Percentiles rank a stretch among this genome's conserved stretches.
These are phyloP conservation scores for Coffea eugenioides DNA, from an alignment of 257 asterid genomes.

Conservation along the genomic window DNA sequence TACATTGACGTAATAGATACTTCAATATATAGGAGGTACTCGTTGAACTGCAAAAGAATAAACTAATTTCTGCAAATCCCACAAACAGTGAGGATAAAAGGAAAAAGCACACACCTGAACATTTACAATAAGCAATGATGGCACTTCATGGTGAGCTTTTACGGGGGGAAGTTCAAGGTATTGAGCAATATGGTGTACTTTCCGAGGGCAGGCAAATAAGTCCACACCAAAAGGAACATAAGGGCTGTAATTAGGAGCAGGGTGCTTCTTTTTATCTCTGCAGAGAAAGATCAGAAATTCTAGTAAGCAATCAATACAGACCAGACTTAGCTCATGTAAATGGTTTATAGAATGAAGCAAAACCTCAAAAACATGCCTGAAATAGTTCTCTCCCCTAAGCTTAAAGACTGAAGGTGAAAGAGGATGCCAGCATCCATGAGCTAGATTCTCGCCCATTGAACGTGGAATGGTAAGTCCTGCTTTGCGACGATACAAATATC, in stretches of 20 bases:
- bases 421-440: slow-evolving; percentile 59
- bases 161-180: slow-evolving; percentile 64
- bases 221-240: slow-evolving; percentile 75
- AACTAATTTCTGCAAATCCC: neutral
- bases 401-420: slow-evolving; percentile 67
- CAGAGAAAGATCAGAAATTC: slow-evolving; percentile 3
- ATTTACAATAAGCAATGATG: slow-evolving; percentile 67
- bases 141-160: slow-evolving; percentile 47
- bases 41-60: neutral
- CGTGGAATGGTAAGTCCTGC: slow-evolving; percentile 55
- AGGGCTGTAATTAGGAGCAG: slow-evolving; percentile 69
- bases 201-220: slow-evolving; percentile 59
- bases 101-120: slow-evolving; percentile 52
- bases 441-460: slow-evolving; percentile 40
- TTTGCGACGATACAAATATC: slow-evolving; percentile 44
- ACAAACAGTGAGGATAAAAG: neutral
- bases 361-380: slow-evolving; percentile 48
- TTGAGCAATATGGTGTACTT: slow-evolving; percentile 78
- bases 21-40: neutral
- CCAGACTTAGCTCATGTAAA: neutral
- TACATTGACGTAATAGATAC: neutral
- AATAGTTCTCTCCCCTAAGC: slow-evolving; percentile 70
- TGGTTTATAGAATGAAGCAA: neutral
- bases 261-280: slow-evolving; percentile 78
- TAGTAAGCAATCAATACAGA: neutral